These are phyloP conservation scores for Candida mesenterica DNA, from an alignment of 1,139 yeast species.

Conservation along the genomic window DNA sequence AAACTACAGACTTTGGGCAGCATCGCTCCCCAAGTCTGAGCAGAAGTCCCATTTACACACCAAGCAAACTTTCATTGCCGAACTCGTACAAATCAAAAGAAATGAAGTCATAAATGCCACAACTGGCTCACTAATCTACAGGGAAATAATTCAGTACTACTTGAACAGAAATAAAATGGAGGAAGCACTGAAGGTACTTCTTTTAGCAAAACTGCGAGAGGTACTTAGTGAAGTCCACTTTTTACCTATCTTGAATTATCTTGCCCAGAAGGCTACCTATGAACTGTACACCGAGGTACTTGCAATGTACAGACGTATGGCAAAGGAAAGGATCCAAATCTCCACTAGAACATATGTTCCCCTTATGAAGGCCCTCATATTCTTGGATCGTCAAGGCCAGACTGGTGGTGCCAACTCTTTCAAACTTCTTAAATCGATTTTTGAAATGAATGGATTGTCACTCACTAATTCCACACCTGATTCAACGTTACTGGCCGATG, in stretches of 20 bases:
- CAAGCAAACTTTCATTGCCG: conserved; percentile 13
- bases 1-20: conserved; percentile 32
- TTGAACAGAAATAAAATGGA: conserved; percentile 16
- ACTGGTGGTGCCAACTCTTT: conserved; percentile 26
- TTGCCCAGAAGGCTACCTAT: conserved; percentile 23
- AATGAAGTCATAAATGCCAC: conserved; percentile 8
- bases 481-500: conserved; percentile 7
- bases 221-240: conserved; percentile 25
- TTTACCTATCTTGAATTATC: conserved; percentile 29
- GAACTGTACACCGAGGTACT: conserved; percentile 30
- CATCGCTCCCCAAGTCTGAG: conserved; percentile 7
- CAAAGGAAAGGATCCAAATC: conserved; percentile 27
- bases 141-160: conserved; percentile 28
- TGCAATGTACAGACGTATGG: conserved; percentile 41
- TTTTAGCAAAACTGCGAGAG: conserved; percentile 15
- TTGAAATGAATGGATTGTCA: conserved; percentile 32
- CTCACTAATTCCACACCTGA: conserved; percentile 5
- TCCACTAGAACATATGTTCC: conserved; percentile 38
- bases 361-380: conserved; percentile 42
- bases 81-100: conserved; percentile 7
- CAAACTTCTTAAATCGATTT: conserved; percentile 31
- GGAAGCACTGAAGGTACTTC: conserved; percentile 19
- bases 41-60: conserved; percentile 6
- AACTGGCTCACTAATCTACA: conserved; percentile 16
- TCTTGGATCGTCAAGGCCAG: conserved; percentile 30